Base-by-base conservation (phyloP, 805 yeast species). In the Candida ulmi region DNA sequence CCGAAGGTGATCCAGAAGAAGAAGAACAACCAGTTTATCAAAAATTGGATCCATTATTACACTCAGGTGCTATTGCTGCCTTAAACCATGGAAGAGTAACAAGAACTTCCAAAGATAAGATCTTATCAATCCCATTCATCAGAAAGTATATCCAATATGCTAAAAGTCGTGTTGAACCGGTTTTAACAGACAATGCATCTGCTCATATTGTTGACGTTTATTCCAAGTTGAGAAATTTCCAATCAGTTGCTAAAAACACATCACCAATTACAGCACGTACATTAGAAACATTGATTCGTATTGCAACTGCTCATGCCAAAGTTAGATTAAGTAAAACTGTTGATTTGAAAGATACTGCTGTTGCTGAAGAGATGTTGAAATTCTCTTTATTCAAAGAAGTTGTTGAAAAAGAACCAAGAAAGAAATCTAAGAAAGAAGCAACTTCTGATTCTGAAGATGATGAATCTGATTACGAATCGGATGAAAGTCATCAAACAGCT, bases 201-300 rank as follows among this genome's bases (percentile, higher is more conserved):
- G 83, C 80, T 39, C 75, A 82, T 59, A 88, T 93, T 54, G 93
- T 88, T 17, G 76, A 74, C 39, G 77, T 84, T 15, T 93, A 91
- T 58, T 69, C 95, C 2, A 78, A 80, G 11, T 70, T 93, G 48
- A 77, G 99, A 67, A 90, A 88, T 59, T 85, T 83, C 47, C 73
- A 72, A 40, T 65, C 71, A 38, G 74, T 71, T 30, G 84, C 80
- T 49, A 76, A 83, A 38, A 74, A 80, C 55, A 90, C 96, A 1
- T 83, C 96, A 1, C 98, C 99, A 28, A 86, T 91, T 49, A 91
- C 99, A 2, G 95, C 98, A n/a, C 85, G 99, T 79, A 93, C 98
- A 5, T 70, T 91, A 51, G 99, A 91, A 63, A 91, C 99, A 0
- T 70, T 91, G 48, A 91, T 91, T 60, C 95, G 99, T 71, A 69